Evolutionary conservation across 192 early-diverging fungal species (phyloP), one percentile per base, ranked within the genome.

Genomic region (Entomortierella parvispora): DNA sequence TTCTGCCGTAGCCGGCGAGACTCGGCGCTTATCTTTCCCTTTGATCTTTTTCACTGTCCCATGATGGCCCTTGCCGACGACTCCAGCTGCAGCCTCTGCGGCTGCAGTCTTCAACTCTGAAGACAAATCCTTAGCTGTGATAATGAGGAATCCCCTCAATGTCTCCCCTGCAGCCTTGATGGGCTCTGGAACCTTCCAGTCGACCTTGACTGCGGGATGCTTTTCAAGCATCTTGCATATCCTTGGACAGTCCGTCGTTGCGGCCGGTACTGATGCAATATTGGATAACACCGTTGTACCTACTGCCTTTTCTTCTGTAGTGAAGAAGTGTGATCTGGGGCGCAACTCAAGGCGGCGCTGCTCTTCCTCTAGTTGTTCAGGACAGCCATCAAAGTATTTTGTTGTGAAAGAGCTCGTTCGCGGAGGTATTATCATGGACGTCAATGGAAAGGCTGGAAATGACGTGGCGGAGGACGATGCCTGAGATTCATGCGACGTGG

Each of bases 181-280:
- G 18, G 72, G 65, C 31, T 77, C 72, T 28, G 72, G 72, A 2
- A 77, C 59, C 26, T 25, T 67, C 72, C 72, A 77, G 12, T 68
- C 65, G 14, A 77, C 18, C n/a, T 68, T 77, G 6, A 68, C 72
- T 9, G 34, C 54, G 2, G 65, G 48, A 26, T 77, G 72, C 25
- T 68, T 77, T 6, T 50, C 22, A 0, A 77, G 10, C 65, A 77
- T 67, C 25, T 68, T 77, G 47, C 72, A 63, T 12, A 77, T 57
- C 3, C 65, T 50, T 2, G 72, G 65, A 3, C 53, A 28, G 2
- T 18, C 1, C n/a, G 33, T 33, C 2, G 32, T 15, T 52, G 26
- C 25, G 22, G 51, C 25, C 28, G 51, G 28, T 6, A 4, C 22
- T 52, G 51, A 14, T 52, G 25, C 28, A 2, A 5, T 52, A 9